Conservation (phyloP, 495 filamentous ascomycete genomes). For the Chaetomidium leptoderma region DNA sequence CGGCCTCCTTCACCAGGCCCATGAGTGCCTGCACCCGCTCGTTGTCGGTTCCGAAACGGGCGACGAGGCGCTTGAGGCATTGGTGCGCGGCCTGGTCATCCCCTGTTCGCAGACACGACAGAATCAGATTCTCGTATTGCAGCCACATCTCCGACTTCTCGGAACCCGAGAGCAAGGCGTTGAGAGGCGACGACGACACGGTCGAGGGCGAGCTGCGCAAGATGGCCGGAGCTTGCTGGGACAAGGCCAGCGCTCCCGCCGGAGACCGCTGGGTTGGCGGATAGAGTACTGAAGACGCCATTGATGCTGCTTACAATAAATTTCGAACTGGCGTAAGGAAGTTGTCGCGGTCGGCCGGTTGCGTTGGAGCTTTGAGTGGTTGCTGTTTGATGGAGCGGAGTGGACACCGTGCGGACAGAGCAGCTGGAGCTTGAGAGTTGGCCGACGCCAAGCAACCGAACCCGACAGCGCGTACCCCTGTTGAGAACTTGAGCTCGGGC, state of each 20-base stretch:
- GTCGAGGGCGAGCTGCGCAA: slow-evolving; percentile 50
- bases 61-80: slow-evolving; percentile 67
- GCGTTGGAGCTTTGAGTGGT: slow-evolving; percentile 1
- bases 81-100: slow-evolving; percentile 71
- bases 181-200: slow-evolving; percentile 48
- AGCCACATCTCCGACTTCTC: slow-evolving; percentile 77
- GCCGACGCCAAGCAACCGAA: slow-evolving; percentile 5
- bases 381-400: neutral
- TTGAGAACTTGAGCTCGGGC: too few relatives aligned
- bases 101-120: slow-evolving; percentile 78
- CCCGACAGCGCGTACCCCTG: too few relatives aligned
- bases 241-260: slow-evolving; percentile 57
- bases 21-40: slow-evolving; percentile 76
- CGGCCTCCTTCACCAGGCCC: slow-evolving; percentile 83
- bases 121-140: slow-evolving; percentile 76
- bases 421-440: neutral
- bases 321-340: neutral
- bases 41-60: slow-evolving; percentile 76
- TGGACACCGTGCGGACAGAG: slow-evolving; percentile 3
- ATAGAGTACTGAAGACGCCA: slow-evolving; percentile 50
- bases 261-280: slow-evolving; percentile 48
- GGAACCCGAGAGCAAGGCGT: slow-evolving; percentile 49
- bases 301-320: slow-evolving; percentile 13
- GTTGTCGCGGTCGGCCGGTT: neutral
- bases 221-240: slow-evolving; percentile 71